Evolutionary conservation across 208 protist genomes (phyloP), one percentile per base, ranked within the genome.

Genomic region (Trypanosoma avium): DNA sequence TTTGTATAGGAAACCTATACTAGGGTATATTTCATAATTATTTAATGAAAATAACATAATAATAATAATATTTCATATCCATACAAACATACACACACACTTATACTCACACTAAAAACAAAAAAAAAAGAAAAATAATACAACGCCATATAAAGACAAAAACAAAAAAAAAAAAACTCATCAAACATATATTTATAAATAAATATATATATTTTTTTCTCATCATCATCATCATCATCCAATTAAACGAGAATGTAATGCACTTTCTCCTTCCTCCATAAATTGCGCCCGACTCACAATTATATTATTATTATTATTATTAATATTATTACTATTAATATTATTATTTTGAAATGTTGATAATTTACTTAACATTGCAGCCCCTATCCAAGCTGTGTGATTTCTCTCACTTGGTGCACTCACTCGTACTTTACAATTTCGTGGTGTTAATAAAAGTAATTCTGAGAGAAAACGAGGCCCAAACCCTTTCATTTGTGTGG

Each of bases 321-420:
- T n/a, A n/a, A n/a, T n/a, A n/a, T n/a, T n/a, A n/a, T n/a, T n/a
- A n/a, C n/a, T n/a, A n/a, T n/a, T n/a, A n/a, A n/a, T n/a, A n/a
- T n/a, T n/a, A n/a, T n/a, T n/a, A n/a, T n/a, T n/a, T 32, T 82
- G 58, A 77, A 99, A 99, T 32, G 89, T 93, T 8, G 80, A 88
- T 12, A 99, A 72, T 43, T 93, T 95, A 6, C 95, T 76, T 8
- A 99, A 65, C 58, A 99, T 97, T 22, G 92, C 96, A 32, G 97
- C 98, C 27, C 98, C 97, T 35, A 98, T 82, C 96, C 96, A 99
- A 17, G 86, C 89, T 30, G 76, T 80, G 69, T 93, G 82, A 13
- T 81, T 81, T n/a, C 97, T 59, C 49, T 98, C 96, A 38, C 86
- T 83, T 29, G 93, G 88, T n/a, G 93, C 93, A 12, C 94, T 75